Evolutionary conservation across 192 early-diverging fungal species (phyloP).

Genomic region (Podila epigama): DNA sequence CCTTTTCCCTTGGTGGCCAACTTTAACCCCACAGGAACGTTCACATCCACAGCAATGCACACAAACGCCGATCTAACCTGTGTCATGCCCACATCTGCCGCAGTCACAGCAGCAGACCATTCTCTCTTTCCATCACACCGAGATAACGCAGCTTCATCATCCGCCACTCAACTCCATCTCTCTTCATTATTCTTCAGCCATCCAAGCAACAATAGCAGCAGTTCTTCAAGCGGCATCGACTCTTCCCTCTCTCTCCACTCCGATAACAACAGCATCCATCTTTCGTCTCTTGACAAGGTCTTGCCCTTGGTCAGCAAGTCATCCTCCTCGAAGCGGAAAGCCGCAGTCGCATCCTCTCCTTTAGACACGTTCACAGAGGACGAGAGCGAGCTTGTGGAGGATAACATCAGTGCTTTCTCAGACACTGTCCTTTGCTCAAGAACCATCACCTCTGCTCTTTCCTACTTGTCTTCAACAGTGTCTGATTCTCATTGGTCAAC

Average conservation of each 20-base stretch:
- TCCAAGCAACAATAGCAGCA: conserved; percentile 2
- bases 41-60: neutral
- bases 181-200: conserved; percentile 20
- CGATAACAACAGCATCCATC: neutral
- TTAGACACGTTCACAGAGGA: neutral
- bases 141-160: too few species aligned
- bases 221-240: neutral
- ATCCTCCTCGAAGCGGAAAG: neutral
- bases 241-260: neutral
- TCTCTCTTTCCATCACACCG: neutral
- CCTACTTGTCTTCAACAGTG: neutral
- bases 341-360: neutral
- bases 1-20: neutral
- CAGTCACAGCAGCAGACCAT: neutral
- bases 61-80: too few species aligned
- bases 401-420: neutral
- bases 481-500: neutral
- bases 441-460: neutral
- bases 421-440: neutral
- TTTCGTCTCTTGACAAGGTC: neutral
- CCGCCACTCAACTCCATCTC: conserved; percentile 11
- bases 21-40: neutral
- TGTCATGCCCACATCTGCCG: too few species aligned
- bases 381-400: neutral
- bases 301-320: neutral